Evolutionary conservation across 2,329 filamentous ascomycete genomes (phyloP).

Genomic region (Talaromyces sp.): DNA sequence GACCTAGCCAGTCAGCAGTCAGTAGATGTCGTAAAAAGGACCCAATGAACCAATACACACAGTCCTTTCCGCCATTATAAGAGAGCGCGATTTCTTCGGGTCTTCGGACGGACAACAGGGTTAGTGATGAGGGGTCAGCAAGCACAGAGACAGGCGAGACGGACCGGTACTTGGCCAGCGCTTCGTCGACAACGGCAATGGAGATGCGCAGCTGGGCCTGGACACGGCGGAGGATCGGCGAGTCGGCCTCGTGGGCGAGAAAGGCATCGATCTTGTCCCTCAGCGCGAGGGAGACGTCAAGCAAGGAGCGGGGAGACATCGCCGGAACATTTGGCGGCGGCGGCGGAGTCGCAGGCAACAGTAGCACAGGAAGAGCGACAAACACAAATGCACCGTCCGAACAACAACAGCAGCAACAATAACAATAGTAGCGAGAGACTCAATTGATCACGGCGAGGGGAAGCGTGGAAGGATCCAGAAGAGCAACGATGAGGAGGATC

Average conservation of each 20-base stretch:
- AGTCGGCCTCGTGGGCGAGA: slow-evolving; percentile 3
- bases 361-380: not conserved
- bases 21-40: not conserved
- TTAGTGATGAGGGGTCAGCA: not conserved
- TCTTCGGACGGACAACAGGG: not conserved
- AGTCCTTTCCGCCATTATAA: slow-evolving; percentile 15
- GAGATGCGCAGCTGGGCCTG: slow-evolving; percentile 11
- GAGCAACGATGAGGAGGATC: not conserved
- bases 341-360: not conserved
- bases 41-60: not conserved
- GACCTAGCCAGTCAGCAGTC: not conserved
- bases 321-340: not conserved
- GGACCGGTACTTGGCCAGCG: slow-evolving; percentile 12
- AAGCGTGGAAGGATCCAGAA: not conserved
- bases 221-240: slow-evolving; percentile 12
- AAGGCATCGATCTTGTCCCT: slow-evolving; percentile 7
- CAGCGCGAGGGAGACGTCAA: slow-evolving; percentile 10
- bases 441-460: not conserved
- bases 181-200: slow-evolving; percentile 12
- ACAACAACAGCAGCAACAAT: not conserved
- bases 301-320: slow-evolving; percentile 9
- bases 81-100: slow-evolving; percentile 12
- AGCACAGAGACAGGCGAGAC: not conserved
- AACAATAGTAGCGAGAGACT: not conserved
- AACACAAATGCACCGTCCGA: not conserved